Evolutionary conservation across 192 early-diverging fungal species (phyloP), one percentile per base, ranked within the genome.

Genomic region (Dimargaris cristalligena): DNA sequence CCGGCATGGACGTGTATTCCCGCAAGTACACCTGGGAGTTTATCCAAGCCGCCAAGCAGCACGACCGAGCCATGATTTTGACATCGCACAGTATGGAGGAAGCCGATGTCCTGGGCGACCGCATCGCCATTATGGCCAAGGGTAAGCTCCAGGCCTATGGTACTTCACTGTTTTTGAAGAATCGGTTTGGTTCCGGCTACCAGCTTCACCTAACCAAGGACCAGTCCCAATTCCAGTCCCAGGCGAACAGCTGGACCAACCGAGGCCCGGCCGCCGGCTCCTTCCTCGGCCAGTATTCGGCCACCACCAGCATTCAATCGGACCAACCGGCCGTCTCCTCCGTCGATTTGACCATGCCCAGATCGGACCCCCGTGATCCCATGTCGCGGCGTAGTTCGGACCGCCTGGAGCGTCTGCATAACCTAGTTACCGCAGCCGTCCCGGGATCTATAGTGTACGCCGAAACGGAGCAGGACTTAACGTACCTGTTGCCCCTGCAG

Each of bases 81-180:
- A 84, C 82, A 0, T 83, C 80, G 0, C 82, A 84, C 59, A 69
- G 64, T 46, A 69, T 84, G 76, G 82, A 84, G 34, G 82, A 84
- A 56, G 82, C 82, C 28, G 82, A 84, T 34, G 65, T 65, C 6
- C 66, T 75, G 4, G 65, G 67, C 0, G 70, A 75, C 61, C 63
- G 70, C 2, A 70, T 81, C 28, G 71, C 69, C 6, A 76, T 84
- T 57, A 48, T 84, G 34, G 59, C 52, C 1, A 47, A 61, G 4
- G 83, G 83, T 25, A 26, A 71, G 34, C 52, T 85, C 0, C 65
- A 73, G 49, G 72, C 70, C 8, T 38, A 67, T 18, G 83, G 83
- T 20, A 78, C 70, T 23, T 65, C 72, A 18, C 32, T 82, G 38
- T 83, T 77, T 47, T 61, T 85, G 47, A 85, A 82, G 52, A 62